Evolutionary conservation across 2,329 filamentous ascomycete genomes (phyloP).

Genomic region (Daldinia sp.): DNA sequence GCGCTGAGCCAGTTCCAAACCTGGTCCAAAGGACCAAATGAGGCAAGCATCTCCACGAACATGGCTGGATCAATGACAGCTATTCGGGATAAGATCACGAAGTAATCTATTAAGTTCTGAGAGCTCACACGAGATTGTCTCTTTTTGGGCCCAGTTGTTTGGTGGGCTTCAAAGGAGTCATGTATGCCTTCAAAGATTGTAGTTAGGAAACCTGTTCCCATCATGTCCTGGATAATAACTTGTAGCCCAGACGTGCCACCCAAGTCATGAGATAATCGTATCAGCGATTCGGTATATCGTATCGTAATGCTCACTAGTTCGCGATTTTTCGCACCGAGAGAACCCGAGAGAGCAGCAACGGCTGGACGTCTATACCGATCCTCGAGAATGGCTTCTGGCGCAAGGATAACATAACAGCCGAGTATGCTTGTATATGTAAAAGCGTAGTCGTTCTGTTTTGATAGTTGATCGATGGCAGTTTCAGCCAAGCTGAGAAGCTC

Average conservation of each 20-base stretch:
- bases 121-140: constrained; percentile 77
- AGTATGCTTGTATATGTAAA: constrained; percentile 72
- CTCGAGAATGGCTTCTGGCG: constrained; percentile 73
- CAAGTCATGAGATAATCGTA: constrained; percentile 71
- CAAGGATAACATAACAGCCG: constrained; percentile 77
- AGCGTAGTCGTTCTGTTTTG: constrained; percentile 73
- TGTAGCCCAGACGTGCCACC: constrained; percentile 71
- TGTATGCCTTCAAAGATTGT: constrained; percentile 75
- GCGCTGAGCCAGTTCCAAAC: constrained; percentile 70
- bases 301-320: constrained; percentile 70
- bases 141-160: constrained; percentile 84
- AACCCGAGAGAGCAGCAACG: constrained; percentile 62
- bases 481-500: constrained; percentile 73
- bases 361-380: constrained; percentile 66
- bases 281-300: constrained; percentile 72
- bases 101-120: constrained; percentile 85
- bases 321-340: constrained; percentile 65
- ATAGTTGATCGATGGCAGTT: constrained; percentile 73
- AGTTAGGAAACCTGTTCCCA: constrained; percentile 71
- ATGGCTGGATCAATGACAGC: constrained; percentile 77
- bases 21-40: constrained; percentile 60
- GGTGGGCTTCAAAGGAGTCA: constrained; percentile 77
- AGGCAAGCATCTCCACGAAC: constrained; percentile 70
- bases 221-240: constrained; percentile 73
- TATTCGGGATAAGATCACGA: constrained; percentile 83